Evolutionary conservation across 2,329 filamentous ascomycete genomes (phyloP).

Genomic region (Plectosphaerella plurivora): DNA sequence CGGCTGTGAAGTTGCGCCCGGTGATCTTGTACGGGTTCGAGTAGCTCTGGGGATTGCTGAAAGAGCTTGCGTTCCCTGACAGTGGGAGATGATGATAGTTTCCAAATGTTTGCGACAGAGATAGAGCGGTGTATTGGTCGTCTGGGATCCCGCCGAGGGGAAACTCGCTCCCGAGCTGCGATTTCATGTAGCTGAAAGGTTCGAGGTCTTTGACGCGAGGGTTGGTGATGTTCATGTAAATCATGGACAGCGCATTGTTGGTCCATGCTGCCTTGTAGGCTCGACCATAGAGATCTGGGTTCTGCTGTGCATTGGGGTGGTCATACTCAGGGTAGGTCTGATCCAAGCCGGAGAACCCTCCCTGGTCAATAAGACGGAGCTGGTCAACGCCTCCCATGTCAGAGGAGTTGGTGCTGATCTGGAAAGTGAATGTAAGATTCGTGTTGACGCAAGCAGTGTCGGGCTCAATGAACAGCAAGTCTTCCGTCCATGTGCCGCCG

Average conservation of each 20-base stretch:
- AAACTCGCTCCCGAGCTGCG: not conserved
- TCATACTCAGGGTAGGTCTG: constrained; percentile 24
- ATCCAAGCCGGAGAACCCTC: constrained; percentile 36
- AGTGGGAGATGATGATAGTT: not conserved
- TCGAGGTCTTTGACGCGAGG: not conserved
- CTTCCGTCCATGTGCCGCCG: constrained; percentile 39
- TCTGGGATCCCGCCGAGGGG: not conserved
- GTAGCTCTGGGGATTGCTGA: constrained; percentile 9
- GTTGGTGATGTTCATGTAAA: constrained; percentile 33
- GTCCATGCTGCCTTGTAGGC: constrained; percentile 39
- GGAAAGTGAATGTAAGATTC: constrained; percentile 37
- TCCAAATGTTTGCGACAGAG: not conserved
- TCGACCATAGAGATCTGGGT: constrained; percentile 29
- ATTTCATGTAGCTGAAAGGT: not conserved
- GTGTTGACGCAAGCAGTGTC: constrained; percentile 36
- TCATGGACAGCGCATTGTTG: constrained; percentile 32
- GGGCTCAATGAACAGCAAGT: constrained; percentile 42
- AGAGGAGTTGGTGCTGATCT: constrained; percentile 13
- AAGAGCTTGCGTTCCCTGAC: too few species aligned
- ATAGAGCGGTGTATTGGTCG: not conserved
- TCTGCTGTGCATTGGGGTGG: constrained; percentile 22
- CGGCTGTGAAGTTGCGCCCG: constrained; percentile 17
- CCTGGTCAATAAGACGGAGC: constrained; percentile 32
- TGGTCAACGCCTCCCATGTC: constrained; percentile 9
- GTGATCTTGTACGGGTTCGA: constrained; percentile 25